Percentiles rank a stretch among this genome's conserved stretches.
Conservation (phyloP, 2,329 filamentous ascomycete species). For the Verticillium tricorpus region DNA sequence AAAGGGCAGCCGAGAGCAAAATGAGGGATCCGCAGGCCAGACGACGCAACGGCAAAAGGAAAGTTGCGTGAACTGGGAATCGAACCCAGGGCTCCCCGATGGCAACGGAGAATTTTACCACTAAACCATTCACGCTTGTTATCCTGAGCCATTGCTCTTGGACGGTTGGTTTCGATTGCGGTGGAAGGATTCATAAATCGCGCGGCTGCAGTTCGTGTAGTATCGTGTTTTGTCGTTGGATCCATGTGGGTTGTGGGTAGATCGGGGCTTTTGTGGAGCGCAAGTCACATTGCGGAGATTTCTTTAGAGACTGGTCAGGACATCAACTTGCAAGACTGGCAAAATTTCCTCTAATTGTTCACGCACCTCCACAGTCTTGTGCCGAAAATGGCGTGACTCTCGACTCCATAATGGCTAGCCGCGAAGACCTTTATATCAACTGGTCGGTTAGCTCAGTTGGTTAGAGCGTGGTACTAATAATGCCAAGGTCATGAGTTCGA, state of each 20-base stretch:
- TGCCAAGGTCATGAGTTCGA: neutral
- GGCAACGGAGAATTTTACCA: constrained; percentile 5
- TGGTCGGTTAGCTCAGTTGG: neutral
- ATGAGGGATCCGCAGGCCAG: neutral
- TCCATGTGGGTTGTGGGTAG: neutral
- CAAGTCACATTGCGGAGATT: neutral
- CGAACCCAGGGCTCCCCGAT: constrained; percentile 4
- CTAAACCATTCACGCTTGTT: constrained; percentile 4
- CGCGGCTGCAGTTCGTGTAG: neutral
- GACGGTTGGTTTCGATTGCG: neutral
- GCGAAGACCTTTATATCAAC: neutral
- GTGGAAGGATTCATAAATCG: neutral
- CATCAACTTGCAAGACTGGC: too few species aligned
- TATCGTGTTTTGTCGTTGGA: neutral
- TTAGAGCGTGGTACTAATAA: neutral
- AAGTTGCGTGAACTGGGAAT: constrained; percentile 3
- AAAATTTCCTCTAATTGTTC: too few species aligned
- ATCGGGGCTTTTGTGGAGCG: neutral
- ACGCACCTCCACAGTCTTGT: neutral
- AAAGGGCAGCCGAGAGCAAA: neutral
- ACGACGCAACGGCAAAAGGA: neutral
- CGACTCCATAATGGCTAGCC: neutral
- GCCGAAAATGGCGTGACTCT: neutral
- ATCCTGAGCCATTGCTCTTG: neutral
- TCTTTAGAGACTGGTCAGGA: too few species aligned